phyloP scores from a whole-genome alignment of 257 asterid genomes.

The Solanum arcanum region DNA sequence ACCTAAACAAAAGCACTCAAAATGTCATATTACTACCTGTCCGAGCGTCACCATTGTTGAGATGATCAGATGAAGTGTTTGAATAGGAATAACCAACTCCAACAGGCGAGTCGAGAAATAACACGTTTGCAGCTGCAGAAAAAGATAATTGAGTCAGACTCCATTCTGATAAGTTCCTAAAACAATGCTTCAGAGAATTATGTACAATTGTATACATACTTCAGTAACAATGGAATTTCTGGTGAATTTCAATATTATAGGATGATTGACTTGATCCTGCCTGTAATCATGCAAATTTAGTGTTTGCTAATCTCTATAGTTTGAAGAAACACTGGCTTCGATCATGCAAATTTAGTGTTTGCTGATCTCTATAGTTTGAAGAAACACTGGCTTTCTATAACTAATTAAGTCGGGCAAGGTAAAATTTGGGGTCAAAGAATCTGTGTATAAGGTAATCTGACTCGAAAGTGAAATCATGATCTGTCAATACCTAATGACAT shows the following conservation, averaged over 20 bases:
- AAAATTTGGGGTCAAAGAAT: neutral
- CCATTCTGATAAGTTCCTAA: neutral
- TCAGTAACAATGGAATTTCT: neutral
- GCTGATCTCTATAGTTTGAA: neutral
- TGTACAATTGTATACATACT: neutral
- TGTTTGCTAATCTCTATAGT: too few relatives aligned
- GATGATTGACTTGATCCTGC: too few relatives aligned
- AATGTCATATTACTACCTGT: constrained; percentile 44
- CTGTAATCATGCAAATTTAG: too few relatives aligned
- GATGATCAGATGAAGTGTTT: constrained; percentile 65
- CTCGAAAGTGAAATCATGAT: neutral
- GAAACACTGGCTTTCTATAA: neutral
- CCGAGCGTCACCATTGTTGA: constrained; percentile 69
- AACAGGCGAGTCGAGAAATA: constrained; percentile 89
- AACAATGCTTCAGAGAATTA: neutral
- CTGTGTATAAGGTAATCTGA: neutral
- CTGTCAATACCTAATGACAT: neutral
- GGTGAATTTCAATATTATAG: neutral
- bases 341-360: too few relatives aligned
- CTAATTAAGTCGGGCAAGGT: neutral
- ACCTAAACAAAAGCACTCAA: neutral
- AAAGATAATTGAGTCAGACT: constrained; percentile 4
- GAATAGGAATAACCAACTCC: constrained; percentile 97
- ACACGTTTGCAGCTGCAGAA: constrained; percentile 70
- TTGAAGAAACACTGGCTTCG: too few relatives aligned